Percentiles rank a stretch among this genome's conserved stretches.
Evolutionary conservation across 1,284 basidiomycete species (phyloP).

Genomic region (Sporisorium scitamineum): DNA sequence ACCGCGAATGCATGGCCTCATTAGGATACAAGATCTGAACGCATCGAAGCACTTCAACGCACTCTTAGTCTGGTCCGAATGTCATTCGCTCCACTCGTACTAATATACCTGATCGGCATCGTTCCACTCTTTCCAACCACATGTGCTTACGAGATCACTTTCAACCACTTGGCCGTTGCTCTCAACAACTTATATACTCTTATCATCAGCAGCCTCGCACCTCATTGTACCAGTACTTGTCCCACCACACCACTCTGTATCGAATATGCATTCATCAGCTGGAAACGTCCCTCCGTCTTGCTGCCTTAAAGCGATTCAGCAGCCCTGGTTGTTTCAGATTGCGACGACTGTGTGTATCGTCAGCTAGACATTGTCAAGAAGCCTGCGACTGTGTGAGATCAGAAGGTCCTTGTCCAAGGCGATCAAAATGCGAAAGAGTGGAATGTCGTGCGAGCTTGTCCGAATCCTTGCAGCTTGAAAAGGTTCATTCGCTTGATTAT

Average conservation of each 20-base stretch:
- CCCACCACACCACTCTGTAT: conserved; percentile 32
- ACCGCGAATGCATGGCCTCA: conserved; percentile 88
- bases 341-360: neutral
- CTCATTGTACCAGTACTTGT: conserved; percentile 31
- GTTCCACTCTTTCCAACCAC: neutral
- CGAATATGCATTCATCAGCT: conserved; percentile 9
- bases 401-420: neutral
- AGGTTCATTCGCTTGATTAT: conserved; percentile 36
- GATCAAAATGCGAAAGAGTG: neutral
- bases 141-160: neutral
- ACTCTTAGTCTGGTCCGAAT: neutral
- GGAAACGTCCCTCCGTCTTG: neutral
- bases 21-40: conserved; percentile 68
- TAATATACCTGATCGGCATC: conserved; percentile 9
- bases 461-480: neutral
- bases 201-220: neutral
- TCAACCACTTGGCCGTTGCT: neutral
- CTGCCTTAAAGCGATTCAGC: neutral
- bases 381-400: neutral
- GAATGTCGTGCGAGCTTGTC: conserved; percentile 2
- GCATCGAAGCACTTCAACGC: neutral
- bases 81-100: neutral
- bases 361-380: neutral
- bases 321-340: neutral
- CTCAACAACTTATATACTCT: neutral